Evolutionary conservation across 768 basidiomycete genomes (phyloP), one percentile per base, ranked within the genome.

Genomic region (Nevesoporus exiguus): DNA sequence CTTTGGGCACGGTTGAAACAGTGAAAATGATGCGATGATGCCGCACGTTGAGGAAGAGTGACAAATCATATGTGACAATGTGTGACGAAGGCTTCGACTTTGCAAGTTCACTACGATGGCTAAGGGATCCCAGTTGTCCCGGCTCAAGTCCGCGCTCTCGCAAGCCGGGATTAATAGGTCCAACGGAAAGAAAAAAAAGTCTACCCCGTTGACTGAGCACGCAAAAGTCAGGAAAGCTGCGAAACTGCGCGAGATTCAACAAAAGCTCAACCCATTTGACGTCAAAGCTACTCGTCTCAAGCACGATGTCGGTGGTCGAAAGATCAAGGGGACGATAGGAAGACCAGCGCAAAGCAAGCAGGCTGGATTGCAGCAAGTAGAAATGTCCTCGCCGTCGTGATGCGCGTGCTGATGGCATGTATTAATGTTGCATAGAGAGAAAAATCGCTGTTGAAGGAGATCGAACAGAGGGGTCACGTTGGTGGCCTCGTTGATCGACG

Each of bases 401-500:
- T 51, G 34, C 33, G 43, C 41, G 41, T 52, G 13, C 52, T 61
- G 52, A 61, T 52, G 40, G 9, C 15, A 0, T 17, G 44, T 42
- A 10, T 54, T 10, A 31, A 25, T 34, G 25, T 47, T 2, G 25
- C 9, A 10, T 37, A 97, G 94, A 77, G 96, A 45, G 91, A 88
- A 70, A 88, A 88, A 76, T 89, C 86, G 0, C 74, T 99, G 22
- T 72, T 98, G 50, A 94, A 93, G 56, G 94, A 98, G 73, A 88
- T 84, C 49, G 82, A 92, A 56, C 82, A 88, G 47, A 87, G 84
- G 60, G 85, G 82, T 45, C 88, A 85, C 58, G 84, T 88, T 10
- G 95, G 94, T 6, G 91, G 94, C 6, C 86, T 99, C 54, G 74
- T 95, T 52, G 97, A 99, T 72, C 82, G 92, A 48, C 87, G 97